Evolutionary conservation across 257 asterid species (phyloP).

Genomic region (Solanum lycopersicoides): DNA sequence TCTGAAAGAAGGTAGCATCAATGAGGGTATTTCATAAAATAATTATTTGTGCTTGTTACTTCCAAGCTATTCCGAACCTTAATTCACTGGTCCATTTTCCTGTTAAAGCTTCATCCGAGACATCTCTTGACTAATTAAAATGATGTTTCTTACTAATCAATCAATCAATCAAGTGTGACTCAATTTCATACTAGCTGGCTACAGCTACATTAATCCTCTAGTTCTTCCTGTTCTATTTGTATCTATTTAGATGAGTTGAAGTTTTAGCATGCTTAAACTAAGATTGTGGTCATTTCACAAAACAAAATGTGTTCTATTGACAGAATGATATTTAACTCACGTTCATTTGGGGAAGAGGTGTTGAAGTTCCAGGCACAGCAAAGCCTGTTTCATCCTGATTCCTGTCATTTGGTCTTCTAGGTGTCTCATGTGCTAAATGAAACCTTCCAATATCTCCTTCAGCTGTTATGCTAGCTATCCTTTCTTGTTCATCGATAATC

Average conservation of each 20-base stretch:
- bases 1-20: not conserved
- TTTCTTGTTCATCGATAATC: constrained; percentile 23
- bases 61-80: not conserved
- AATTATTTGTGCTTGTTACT: not conserved
- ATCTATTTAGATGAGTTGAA: not conserved
- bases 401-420: constrained; percentile 24
- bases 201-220: not conserved
- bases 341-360: constrained; percentile 22
- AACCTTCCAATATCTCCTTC: constrained; percentile 26
- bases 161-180: not conserved
- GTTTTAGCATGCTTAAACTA: not conserved
- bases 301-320: not conserved
- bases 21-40: not conserved
- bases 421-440: constrained; percentile 24
- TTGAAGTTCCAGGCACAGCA: constrained; percentile 21
- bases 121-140: not conserved
- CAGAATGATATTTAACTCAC: constrained; percentile 24
- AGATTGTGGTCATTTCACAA: not conserved
- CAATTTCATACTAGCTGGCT: not conserved
- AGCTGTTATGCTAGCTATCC: constrained; percentile 15
- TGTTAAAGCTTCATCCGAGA: not conserved
- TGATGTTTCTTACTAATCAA: not conserved
- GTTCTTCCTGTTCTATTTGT: not conserved
- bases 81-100: not conserved
- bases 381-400: constrained; percentile 17